phyloP scores from a whole-genome alignment of 2,329 filamentous ascomycete species.

The Apiospora rasikravindrae region DNA sequence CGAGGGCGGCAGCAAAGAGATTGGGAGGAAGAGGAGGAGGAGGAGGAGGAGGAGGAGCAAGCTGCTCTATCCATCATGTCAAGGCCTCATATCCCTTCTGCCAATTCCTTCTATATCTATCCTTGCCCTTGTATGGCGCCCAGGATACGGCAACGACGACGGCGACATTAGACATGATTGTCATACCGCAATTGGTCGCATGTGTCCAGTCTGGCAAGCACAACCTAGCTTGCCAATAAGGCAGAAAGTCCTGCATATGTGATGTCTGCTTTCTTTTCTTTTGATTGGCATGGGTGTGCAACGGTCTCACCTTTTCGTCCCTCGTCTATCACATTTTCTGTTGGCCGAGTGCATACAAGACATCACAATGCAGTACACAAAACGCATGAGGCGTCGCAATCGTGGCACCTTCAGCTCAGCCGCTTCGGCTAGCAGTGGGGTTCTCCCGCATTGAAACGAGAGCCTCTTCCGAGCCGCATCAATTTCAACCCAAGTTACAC shows the following conservation, averaged over 20 bases:
- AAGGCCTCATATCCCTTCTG: neutral
- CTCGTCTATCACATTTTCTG: neutral
- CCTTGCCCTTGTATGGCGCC: neutral
- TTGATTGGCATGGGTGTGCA: neutral
- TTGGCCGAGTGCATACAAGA: neutral
- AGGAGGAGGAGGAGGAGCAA: too few species aligned
- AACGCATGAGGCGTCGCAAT: constrained; percentile 13
- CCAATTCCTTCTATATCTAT: neutral
- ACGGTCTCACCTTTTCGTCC: constrained; percentile 6
- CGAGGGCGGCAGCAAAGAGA: neutral
- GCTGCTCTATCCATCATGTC: neutral
- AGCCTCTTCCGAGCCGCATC: constrained; percentile 19
- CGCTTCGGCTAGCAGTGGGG: constrained; percentile 18
- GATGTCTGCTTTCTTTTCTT: neutral
- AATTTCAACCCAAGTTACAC: constrained; percentile 11
- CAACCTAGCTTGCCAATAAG: neutral
- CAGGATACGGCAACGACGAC: neutral
- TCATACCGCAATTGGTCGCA: neutral
- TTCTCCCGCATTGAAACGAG: constrained; percentile 16
- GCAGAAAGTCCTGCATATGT: constrained; percentile 16
- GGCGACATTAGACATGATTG: constrained; percentile 3
- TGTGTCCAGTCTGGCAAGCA: neutral
- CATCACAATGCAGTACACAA: neutral
- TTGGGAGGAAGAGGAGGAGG: too few species aligned
- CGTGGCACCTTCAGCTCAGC: constrained; percentile 17